phyloP scores from a whole-genome alignment of 2,329 filamentous ascomycete species.

The Trichoderma atroviride region DNA sequence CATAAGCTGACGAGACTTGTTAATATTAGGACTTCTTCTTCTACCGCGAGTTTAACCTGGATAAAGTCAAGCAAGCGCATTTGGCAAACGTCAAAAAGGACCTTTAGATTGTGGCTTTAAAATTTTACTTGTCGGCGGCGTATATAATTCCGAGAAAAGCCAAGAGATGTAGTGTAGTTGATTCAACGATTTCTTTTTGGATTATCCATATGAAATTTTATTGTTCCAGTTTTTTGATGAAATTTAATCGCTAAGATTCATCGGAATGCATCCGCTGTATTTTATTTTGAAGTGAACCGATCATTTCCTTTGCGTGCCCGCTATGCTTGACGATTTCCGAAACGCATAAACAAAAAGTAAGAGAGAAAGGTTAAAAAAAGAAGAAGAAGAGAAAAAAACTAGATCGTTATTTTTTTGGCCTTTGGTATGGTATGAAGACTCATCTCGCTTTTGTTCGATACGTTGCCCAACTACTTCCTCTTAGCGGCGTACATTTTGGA shows the following conservation, averaged over 20 bases:
- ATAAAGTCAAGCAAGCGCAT: conserved; percentile 9
- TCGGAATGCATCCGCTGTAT: background rate
- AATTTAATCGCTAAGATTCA: background rate
- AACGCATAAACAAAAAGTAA: too few relatives aligned
- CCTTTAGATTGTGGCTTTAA: background rate
- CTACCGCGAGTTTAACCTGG: conserved; percentile 17
- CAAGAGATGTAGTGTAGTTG: background rate
- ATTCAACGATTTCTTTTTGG: background rate
- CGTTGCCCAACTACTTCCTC: background rate
- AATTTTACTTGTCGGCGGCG: background rate
- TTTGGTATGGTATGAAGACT: too few relatives aligned
- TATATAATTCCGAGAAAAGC: background rate
- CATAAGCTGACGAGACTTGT: background rate
- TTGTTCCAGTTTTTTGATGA: background rate
- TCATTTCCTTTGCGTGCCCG: too few relatives aligned
- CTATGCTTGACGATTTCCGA: too few relatives aligned
- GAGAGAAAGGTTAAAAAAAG: too few relatives aligned
- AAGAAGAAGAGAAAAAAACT: too few relatives aligned
- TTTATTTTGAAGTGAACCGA: background rate
- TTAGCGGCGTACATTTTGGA: background rate
- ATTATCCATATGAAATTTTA: background rate
- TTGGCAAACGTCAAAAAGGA: background rate
- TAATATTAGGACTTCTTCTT: conserved; percentile 10
- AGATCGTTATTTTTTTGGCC: too few relatives aligned
- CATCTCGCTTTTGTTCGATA: background rate